A percentile compares a stretch with the other conserved stretches of the same genome.
phyloP scores from a whole-genome alignment of 306 rosid genomes.

The Dicorynia guianensis region DNA sequence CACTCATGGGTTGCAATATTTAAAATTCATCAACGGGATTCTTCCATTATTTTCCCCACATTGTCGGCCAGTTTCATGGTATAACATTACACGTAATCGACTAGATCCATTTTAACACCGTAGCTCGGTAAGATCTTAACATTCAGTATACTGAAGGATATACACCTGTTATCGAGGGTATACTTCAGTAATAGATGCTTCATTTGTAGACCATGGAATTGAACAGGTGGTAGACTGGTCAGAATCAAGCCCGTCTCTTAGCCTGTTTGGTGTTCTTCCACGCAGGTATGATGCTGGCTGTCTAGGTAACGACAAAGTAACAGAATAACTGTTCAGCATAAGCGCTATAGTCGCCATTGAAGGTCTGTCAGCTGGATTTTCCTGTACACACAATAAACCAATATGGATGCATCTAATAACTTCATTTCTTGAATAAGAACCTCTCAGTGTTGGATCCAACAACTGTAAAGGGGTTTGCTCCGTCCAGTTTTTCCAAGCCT shows the following conservation, averaged over 20 bases:
- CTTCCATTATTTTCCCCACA: not conserved
- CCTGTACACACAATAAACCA: constrained; percentile 61
- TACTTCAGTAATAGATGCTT: constrained; percentile 42
- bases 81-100: constrained; percentile 10
- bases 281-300: constrained; percentile 46
- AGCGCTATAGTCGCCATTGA: constrained; percentile 54
- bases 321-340: constrained; percentile 55
- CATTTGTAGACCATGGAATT: constrained; percentile 41
- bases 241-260: constrained; percentile 21
- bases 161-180: constrained; percentile 38
- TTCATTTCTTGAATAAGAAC: constrained; percentile 56
- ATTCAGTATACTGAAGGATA: not conserved
- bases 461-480: constrained; percentile 46
- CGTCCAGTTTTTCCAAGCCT: constrained; percentile 62
- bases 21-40: not conserved
- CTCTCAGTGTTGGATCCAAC: constrained; percentile 56
- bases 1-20: not conserved
- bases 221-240: constrained; percentile 38
- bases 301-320: constrained; percentile 46
- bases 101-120: not conserved
- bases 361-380: constrained; percentile 55
- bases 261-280: constrained; percentile 42
- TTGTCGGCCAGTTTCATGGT: not conserved
- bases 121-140: constrained; percentile 12
- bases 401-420: constrained; percentile 64